Evolutionary conservation across 2,329 filamentous ascomycete species (phyloP).

Genomic region (Raffaelea ambrosiae): DNA sequence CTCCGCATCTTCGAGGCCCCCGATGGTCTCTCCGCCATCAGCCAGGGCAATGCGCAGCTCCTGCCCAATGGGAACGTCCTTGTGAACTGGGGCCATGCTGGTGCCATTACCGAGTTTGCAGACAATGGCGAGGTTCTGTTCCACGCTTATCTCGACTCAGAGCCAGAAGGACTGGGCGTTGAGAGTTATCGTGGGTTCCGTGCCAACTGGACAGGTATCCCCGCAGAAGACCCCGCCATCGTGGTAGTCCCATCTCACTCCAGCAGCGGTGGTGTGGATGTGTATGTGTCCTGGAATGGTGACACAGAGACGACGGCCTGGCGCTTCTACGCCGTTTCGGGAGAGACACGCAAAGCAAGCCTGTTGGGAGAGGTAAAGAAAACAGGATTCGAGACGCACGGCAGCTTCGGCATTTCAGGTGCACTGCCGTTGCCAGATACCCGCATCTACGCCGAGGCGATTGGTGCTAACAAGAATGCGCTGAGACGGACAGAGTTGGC

Average conservation of each 20-base stretch:
- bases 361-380: no score
- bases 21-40: not conserved
- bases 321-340: not conserved
- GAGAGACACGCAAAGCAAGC: no score
- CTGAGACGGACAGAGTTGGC: no score
- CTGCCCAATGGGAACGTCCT: not conserved
- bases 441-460: no score
- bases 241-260: no score
- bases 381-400: no score
- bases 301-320: not conserved
- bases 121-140: not conserved
- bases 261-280: no score
- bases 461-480: no score
- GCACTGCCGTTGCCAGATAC: no score
- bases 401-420: no score
- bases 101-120: not conserved
- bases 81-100: not conserved
- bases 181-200: not conserved
- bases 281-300: not conserved
- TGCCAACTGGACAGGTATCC: not conserved
- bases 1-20: not conserved
- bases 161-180: not conserved
- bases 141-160: not conserved
- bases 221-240: no score
- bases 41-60: not conserved